Evolutionary conservation across 1,284 basidiomycete genomes (phyloP).

Genomic region (Tylopilus orsonianus): DNA sequence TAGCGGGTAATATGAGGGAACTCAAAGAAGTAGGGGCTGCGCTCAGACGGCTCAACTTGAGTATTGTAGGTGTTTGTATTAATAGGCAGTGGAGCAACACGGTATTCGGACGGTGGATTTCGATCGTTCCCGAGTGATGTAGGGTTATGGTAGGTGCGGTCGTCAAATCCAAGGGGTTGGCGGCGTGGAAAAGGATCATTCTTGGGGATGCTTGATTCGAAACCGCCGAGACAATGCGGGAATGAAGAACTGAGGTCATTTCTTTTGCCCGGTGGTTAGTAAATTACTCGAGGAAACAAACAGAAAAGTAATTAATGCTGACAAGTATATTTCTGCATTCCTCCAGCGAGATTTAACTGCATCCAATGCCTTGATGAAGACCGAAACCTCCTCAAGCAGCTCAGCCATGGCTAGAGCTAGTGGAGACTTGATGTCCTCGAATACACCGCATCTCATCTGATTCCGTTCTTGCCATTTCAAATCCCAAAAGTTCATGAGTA

Average conservation of each 20-base stretch:
- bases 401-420: slow-evolving; percentile 40
- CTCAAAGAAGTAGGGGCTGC: slow-evolving; percentile 29
- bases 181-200: slow-evolving; percentile 7
- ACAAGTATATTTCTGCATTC: slow-evolving; percentile 45
- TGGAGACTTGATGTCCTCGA: slow-evolving; percentile 44
- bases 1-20: slow-evolving; percentile 29
- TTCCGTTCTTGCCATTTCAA: slow-evolving; percentile 44
- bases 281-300: neutral
- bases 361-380: slow-evolving; percentile 44
- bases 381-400: slow-evolving; percentile 40
- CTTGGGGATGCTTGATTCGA: slow-evolving; percentile 22
- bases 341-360: slow-evolving; percentile 43
- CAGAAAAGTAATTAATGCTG: slow-evolving; percentile 24
- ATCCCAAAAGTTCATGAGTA: slow-evolving; percentile 51
- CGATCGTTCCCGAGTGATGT: slow-evolving; percentile 13
- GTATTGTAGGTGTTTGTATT: slow-evolving; percentile 12
- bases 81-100: slow-evolving; percentile 8
- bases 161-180: slow-evolving; percentile 12
- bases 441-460: slow-evolving; percentile 24
- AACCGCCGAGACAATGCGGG: slow-evolving; percentile 29
- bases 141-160: slow-evolving; percentile 6
- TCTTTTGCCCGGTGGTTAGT: slow-evolving; percentile 17
- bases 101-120: slow-evolving; percentile 19
- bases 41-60: slow-evolving; percentile 12
- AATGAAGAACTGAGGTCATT: slow-evolving; percentile 31